A percentile compares a stretch with the other conserved stretches of the same genome.
Conservation (phyloP, 305 asterid genomes). For the Fraxinus dipetala region DNA sequence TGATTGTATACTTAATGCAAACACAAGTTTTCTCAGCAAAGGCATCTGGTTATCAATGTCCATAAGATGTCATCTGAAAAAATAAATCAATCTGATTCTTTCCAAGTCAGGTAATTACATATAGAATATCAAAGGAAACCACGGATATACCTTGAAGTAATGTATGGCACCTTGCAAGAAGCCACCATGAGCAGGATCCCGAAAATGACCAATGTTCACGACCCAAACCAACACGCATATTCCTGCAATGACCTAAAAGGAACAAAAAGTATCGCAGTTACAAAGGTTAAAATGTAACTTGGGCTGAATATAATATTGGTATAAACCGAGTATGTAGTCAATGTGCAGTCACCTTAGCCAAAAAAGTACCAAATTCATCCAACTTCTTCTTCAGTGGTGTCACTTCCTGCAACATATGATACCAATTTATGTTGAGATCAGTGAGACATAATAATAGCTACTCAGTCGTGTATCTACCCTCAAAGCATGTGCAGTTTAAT, state of each 20-base stretch:
- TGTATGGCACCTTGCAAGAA: constrained; percentile 92
- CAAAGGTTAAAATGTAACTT: constrained; percentile 24
- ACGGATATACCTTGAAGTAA: constrained; percentile 75
- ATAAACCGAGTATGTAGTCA: neutral
- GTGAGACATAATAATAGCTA: constrained; percentile 14
- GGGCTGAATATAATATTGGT: constrained; percentile 22
- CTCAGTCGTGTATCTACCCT: constrained; percentile 7
- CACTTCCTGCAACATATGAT: constrained; percentile 62
- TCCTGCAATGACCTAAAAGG: constrained; percentile 90
- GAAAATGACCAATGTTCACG: constrained; percentile 94
- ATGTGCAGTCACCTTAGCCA: constrained; percentile 61
- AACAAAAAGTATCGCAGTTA: constrained; percentile 23
- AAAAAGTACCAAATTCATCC: constrained; percentile 92
- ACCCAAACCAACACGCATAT: constrained; percentile 96
- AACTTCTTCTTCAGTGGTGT: constrained; percentile 95
- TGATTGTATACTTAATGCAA: neutral
- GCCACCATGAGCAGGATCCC: constrained; percentile 98
- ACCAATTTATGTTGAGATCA: constrained; percentile 22
- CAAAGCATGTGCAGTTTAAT: constrained; percentile 14
- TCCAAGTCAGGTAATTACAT: neutral
- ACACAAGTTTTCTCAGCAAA: neutral
- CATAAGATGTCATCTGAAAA: neutral
- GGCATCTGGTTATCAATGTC: neutral
- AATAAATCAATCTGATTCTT: neutral
- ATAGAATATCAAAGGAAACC: constrained; percentile 1